Percentiles rank a stretch among this genome's conserved stretches.
Conservation (phyloP, 2,329 filamentous ascomycete genomes). For the Stachybotrys chartarum region DNA sequence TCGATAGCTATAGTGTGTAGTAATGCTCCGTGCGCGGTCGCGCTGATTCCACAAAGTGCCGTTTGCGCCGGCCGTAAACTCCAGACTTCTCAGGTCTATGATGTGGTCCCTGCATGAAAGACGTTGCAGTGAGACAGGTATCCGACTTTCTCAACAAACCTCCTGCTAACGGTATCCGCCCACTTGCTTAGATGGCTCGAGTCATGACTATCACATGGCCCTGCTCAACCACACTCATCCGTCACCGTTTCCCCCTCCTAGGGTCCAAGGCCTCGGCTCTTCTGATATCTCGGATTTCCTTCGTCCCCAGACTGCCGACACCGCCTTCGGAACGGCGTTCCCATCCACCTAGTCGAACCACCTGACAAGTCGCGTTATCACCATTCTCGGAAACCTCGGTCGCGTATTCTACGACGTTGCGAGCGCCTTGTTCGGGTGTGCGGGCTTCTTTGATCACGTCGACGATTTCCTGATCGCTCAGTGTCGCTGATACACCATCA, state of each 20-base stretch:
- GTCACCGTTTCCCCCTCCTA: slow-evolving; percentile 53
- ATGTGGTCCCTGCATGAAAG: too few species aligned
- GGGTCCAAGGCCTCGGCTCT: slow-evolving; percentile 76
- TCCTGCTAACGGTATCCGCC: too few species aligned
- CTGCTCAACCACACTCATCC: background rate
- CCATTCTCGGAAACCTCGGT: slow-evolving; percentile 69
- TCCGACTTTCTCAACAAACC: too few species aligned
- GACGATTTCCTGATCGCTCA: slow-evolving; percentile 91
- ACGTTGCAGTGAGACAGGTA: too few species aligned
- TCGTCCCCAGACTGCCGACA: slow-evolving; percentile 80
- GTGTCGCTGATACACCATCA: slow-evolving; percentile 80
- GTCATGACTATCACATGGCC: too few species aligned
- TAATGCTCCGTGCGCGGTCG: too few species aligned
- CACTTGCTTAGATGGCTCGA: too few species aligned
- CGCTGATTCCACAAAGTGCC: too few species aligned
- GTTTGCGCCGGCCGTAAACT: too few species aligned
- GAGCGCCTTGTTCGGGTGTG: slow-evolving; percentile 80
- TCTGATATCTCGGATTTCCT: slow-evolving; percentile 82
- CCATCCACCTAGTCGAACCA: slow-evolving; percentile 62
- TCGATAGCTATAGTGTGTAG: too few species aligned
- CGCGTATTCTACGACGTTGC: slow-evolving; percentile 75
- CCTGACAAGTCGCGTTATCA: slow-evolving; percentile 63
- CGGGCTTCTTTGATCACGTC: slow-evolving; percentile 90
- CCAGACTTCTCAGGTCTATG: too few species aligned
- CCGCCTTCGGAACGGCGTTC: slow-evolving; percentile 75